Conservation (phyloP, 352 stramenopile species). For the Phytopythium helicoides region DNA sequence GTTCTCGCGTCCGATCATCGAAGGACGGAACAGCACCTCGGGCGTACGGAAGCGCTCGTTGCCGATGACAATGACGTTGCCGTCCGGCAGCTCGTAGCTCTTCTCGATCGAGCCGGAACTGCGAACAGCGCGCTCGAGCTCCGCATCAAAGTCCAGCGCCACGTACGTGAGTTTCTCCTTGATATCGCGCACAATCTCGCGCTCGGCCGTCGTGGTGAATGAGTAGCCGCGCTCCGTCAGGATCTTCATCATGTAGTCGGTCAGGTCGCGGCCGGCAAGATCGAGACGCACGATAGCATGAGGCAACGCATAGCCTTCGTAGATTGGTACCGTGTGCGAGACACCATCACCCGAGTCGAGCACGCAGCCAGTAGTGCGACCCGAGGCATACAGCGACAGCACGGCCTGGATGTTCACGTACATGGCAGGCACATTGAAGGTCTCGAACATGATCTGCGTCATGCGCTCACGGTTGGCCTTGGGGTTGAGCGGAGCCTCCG, state of each 20-base stretch:
- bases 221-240: conserved; percentile 93
- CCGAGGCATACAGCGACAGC: conserved; percentile 94
- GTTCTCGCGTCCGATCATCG: conserved; percentile 89
- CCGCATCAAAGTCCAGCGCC: conserved; percentile 91
- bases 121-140: conserved; percentile 92
- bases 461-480: conserved; percentile 91
- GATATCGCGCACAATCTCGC: conserved; percentile 95
- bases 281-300: conserved; percentile 95
- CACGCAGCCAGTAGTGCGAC: conserved; percentile 94
- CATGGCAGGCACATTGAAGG: conserved; percentile 92
- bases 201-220: conserved; percentile 93
- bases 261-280: conserved; percentile 92
- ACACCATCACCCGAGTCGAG: conserved; percentile 94
- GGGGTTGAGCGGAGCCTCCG: conserved; percentile 94
- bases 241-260: conserved; percentile 97
- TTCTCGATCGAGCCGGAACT: conserved; percentile 91
- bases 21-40: conserved; percentile 96
- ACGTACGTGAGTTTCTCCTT: conserved; percentile 98
- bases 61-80: conserved; percentile 97
- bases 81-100: conserved; percentile 96
- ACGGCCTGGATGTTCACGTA: conserved; percentile 95
- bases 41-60: conserved; percentile 95
- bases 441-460: conserved; percentile 98
- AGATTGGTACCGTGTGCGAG: conserved; percentile 94
- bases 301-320: conserved; percentile 93